Percentiles rank a stretch among this genome's conserved stretches.
Conservation (phyloP, 768 basidiomycete genomes). For the Naganishia vishniacii region DNA sequence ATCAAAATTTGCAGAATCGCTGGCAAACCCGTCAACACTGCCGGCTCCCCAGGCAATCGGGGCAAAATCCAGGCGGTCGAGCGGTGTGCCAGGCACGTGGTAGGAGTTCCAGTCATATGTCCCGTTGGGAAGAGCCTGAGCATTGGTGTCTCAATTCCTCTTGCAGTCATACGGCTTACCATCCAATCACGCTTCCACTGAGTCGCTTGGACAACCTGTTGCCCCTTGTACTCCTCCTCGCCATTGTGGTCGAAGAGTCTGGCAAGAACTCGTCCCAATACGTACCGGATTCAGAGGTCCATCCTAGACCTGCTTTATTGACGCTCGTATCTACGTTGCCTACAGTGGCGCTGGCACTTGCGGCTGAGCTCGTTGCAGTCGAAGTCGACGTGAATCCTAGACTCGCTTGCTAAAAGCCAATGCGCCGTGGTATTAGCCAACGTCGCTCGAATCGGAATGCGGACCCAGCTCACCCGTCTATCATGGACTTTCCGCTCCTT, state of each 20-base stretch:
- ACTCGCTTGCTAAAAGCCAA: slow-evolving; percentile 9
- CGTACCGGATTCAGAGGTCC: slow-evolving; percentile 9
- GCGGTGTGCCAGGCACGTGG: not conserved
- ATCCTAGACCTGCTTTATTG: not conserved
- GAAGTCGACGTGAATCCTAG: not conserved
- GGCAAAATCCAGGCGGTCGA: not conserved
- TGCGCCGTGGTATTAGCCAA: not conserved
- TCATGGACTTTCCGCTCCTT: not conserved
- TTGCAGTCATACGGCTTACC: not conserved
- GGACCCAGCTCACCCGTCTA: not conserved
- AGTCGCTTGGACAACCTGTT: not conserved
- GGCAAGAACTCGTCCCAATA: not conserved
- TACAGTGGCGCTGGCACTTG: not conserved
- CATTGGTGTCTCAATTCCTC: not conserved
- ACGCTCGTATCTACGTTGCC: not conserved
- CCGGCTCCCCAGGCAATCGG: not conserved
- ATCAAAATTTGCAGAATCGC: slow-evolving; percentile 10
- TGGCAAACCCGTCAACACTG: not conserved
- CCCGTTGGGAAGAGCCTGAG: not conserved
- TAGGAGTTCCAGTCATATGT: slow-evolving; percentile 11
- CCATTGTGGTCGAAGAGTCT: not conserved
- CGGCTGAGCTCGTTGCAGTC: not conserved
- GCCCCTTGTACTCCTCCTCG: not conserved
- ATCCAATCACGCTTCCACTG: slow-evolving; percentile 2
- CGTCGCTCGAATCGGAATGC: too few species aligned